These are phyloP conservation scores for Diaporthe sp. DNA, from an alignment of 2,329 filamentous ascomycete species.

Conservation along the genomic window DNA sequence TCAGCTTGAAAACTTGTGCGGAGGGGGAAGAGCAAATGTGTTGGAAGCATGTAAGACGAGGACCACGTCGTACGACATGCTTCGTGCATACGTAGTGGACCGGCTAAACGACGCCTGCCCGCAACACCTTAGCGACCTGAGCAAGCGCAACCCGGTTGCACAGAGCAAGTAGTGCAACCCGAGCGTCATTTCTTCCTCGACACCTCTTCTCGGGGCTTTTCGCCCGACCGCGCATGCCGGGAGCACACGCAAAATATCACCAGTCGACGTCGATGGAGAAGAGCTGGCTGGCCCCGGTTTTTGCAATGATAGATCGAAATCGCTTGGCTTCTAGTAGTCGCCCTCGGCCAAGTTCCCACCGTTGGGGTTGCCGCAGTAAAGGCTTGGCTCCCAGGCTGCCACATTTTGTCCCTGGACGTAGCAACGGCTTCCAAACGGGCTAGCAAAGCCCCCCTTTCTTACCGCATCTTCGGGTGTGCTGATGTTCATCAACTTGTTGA, in stretches of 20 bases:
- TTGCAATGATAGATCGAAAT: not conserved
- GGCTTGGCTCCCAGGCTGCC: constrained; percentile 12
- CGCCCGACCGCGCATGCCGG: not conserved
- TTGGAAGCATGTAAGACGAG: constrained; percentile 23
- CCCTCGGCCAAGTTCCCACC: constrained; percentile 17
- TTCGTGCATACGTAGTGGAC: constrained; percentile 15
- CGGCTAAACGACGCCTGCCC: constrained; percentile 17
- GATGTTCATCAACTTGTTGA: constrained; percentile 26
- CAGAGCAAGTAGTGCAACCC: constrained; percentile 4
- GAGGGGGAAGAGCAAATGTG: constrained; percentile 20
- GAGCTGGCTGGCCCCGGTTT: not conserved
- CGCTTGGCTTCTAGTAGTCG: constrained; percentile 1
- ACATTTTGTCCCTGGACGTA: constrained; percentile 9
- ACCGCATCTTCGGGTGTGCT: constrained; percentile 29
- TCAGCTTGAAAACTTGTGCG: constrained; percentile 9
- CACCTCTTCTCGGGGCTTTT: not conserved
- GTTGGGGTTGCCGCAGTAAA: not conserved
- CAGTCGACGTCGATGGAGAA: not conserved
- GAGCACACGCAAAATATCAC: not conserved
- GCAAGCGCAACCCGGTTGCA: constrained; percentile 31
- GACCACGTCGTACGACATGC: constrained; percentile 18
- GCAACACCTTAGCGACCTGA: constrained; percentile 3
- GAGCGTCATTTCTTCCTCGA: constrained; percentile 16
- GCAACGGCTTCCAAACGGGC: not conserved
- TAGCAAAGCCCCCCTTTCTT: constrained; percentile 28